Evolutionary conservation across 2,329 filamentous ascomycete species (phyloP), one percentile per base, ranked within the genome.

Genomic region (Monilinia laxa): DNA sequence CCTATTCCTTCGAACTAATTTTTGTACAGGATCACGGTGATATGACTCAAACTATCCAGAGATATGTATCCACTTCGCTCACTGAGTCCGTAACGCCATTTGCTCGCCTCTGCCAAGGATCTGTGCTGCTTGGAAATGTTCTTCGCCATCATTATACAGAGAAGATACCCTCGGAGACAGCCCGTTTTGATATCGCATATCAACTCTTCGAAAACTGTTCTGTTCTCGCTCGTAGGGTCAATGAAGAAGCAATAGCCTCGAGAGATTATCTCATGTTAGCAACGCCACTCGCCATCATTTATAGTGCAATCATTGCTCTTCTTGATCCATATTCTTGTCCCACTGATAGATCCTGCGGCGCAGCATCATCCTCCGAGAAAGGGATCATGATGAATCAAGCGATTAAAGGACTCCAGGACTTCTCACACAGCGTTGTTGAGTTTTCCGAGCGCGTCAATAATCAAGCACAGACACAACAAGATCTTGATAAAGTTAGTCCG

Each of bases 1-100:
- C n/a, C 2, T 38, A 25, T 20, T 31, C 20, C 23, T n/a, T n/a
- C 53, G 69, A 51, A 72, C 62, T 57, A 42, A 58, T 18, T 20
- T 35, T 18, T 23, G 16, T 38, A 11, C 66, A 79, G 78, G 79
- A 81, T 64, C 68, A 75, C 23, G 79, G 78, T 56, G 76, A 79
- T 58, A 75, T 77, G 62, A 68, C 71, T 23, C 69, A 70, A 51
- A 73, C 72, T 6, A 64, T 72, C 25, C 74, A 77, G 53, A 70
- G 67, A 31, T 68, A 76, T 56, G 78, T 74, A 23, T 70, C 67
- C 16, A 70, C 53, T 25, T 77, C 84, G 20, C 75, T 83, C 68
- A 78, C 78, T 38, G 81, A 83, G 11, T 71, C 81, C 11, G 72
- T 82, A 65, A 78, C 80, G 25, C 77, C 84, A 52, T 86, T 84